Base-by-base conservation (phyloP, 495 filamentous ascomycete genomes). In the Chaetomium fimeti region DNA sequence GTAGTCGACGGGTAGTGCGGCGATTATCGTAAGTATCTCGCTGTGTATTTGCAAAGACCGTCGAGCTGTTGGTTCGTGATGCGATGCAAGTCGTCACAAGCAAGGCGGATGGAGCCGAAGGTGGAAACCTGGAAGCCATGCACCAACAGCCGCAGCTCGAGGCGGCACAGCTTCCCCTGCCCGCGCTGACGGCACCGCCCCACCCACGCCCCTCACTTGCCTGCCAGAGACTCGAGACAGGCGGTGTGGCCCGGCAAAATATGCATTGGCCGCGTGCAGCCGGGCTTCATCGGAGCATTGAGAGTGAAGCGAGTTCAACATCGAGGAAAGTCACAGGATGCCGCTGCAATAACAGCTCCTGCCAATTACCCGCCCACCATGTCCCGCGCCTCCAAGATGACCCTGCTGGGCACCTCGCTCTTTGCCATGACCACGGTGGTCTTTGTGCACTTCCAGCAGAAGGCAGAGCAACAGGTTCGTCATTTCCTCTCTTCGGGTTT, bases 391-490 rank as follows among this genome's bases (percentile, higher is more conserved):
- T 88, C 94, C 2, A 96, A 97, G 72, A 72, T 91, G 66, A 97
- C 94, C 12, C 83, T 99, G 18, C 82, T 86, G 29, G 83, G 82
- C 38, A 97, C 93, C 0, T 87, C 88, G 25, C 78, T 91, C 56
- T 87, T 89, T 64, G 91, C 93, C 16, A 81, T 85, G 22, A 82
- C 84, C 52, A 93, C 92, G 45, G 84, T 97, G 63, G 82, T 86
- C 59, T 89, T 96, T 74, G 94, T 98, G 58, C 95, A 98, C 74
- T 90, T 87, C 77, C 81, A 89, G 63, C 94, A 98, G 76, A 84
- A 87, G 66, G 77, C 83, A n/a, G 94, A 98, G 74, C 89, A 91
- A 83, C 85, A 86, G 73, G 93, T 97, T 78, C 60, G 84, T 75
- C 12, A 5, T 16, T 53, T 28, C 51, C 40, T 32, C 38, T 54